Percentiles rank a stretch among this genome's conserved stretches.
Conservation (phyloP, 1,139 yeast species). For the Wickerhamiella infanticola region DNA sequence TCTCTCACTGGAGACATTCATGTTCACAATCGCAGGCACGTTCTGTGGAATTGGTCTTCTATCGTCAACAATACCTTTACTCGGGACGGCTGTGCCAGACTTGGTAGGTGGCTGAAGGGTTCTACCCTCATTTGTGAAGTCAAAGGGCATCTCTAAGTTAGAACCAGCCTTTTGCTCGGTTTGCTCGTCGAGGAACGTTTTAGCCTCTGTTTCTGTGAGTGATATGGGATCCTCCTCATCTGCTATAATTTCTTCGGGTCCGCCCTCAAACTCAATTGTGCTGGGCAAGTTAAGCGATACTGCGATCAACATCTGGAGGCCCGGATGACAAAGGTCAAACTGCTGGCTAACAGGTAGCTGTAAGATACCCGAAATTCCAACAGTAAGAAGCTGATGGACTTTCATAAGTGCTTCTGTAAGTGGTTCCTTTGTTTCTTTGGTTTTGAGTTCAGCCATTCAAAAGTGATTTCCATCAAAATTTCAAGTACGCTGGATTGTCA, state of each 20-base stretch:
- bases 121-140: conserved; percentile 8
- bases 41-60: conserved; percentile 3
- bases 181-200: background rate
- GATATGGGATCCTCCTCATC: background rate
- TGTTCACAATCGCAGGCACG: background rate
- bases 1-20: background rate
- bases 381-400: too few species aligned
- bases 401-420: too few species aligned
- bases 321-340: background rate
- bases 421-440: too few species aligned
- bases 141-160: conserved; percentile 13
- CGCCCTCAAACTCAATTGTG: conserved; percentile 8
- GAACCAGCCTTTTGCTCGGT: background rate
- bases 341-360: too few species aligned
- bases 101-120: background rate
- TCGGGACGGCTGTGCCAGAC: conserved; percentile 1
- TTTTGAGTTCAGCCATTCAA: too few species aligned
- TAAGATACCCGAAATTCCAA: too few species aligned
- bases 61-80: conserved; percentile 6
- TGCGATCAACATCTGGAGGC: conserved; percentile 6
- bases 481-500: too few species aligned
- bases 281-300: conserved; percentile 13
- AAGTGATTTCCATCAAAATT: too few species aligned
- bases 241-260: background rate
- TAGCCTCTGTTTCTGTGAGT: background rate